phyloP scores from a whole-genome alignment of 2,329 filamentous ascomycete genomes.

The Alternaria arborescens region DNA sequence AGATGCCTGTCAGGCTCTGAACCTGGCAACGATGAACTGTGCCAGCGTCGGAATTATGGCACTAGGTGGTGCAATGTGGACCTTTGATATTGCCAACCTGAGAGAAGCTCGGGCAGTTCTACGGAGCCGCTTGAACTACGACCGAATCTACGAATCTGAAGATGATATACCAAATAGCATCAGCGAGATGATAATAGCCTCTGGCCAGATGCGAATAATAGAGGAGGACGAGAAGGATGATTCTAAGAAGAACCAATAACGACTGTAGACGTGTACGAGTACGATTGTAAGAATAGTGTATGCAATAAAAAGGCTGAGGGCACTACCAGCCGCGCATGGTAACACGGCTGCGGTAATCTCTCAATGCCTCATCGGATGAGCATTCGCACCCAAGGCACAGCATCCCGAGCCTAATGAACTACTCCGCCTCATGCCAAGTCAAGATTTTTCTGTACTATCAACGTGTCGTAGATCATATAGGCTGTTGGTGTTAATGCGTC shows the following conservation, averaged over 20 bases:
- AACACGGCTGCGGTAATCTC: not conserved
- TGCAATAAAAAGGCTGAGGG: conserved; percentile 14
- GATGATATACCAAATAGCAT: conserved; percentile 37
- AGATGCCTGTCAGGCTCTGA: conserved; percentile 84
- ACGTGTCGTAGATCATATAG: conserved; percentile 2
- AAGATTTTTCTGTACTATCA: not conserved
- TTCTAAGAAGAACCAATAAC: conserved; percentile 25
- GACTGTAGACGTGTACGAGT: conserved; percentile 20
- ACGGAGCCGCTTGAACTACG: conserved; percentile 64
- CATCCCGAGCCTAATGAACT: not conserved
- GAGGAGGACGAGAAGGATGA: conserved; percentile 25
- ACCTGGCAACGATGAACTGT: conserved; percentile 87
- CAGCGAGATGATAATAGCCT: conserved; percentile 48
- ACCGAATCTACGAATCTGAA: conserved; percentile 58
- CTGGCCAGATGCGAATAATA: conserved; percentile 54
- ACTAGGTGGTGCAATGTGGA: conserved; percentile 77
- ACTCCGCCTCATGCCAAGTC: not conserved
- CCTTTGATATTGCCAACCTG: conserved; percentile 71
- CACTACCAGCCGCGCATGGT: not conserved
- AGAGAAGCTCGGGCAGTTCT: conserved; percentile 68
- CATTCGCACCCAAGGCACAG: not conserved
- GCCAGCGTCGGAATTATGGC: conserved; percentile 77
- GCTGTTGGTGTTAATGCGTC: conserved; percentile 3
- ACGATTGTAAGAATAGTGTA: conserved; percentile 37
- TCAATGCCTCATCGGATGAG: not conserved